Evolutionary conservation across 805 yeast species (phyloP).

Genomic region (Naumovozyma baii): DNA sequence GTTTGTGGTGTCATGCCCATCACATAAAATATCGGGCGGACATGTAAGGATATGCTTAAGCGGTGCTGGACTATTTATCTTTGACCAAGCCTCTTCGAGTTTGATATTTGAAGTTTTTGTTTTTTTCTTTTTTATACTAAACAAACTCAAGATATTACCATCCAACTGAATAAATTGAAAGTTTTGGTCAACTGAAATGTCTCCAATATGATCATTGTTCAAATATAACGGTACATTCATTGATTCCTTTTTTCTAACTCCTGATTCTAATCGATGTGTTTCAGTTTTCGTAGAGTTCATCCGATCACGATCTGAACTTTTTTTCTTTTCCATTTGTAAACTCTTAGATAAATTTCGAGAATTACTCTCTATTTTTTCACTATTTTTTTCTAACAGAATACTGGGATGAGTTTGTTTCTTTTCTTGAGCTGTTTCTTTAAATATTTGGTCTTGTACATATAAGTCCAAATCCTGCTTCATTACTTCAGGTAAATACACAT

Average conservation of each 20-base stretch:
- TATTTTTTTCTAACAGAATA: too few species aligned
- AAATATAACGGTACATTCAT: too few species aligned
- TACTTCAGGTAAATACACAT: constrained; percentile 1
- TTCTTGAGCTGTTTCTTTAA: neutral
- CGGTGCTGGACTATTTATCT: too few species aligned
- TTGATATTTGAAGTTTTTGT: neutral
- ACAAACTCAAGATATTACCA: neutral
- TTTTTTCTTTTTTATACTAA: neutral
- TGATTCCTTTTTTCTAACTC: too few species aligned
- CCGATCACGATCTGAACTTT: too few species aligned
- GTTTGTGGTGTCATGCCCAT: neutral
- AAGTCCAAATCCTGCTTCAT: constrained; percentile 13
- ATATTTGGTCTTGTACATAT: constrained; percentile 3
- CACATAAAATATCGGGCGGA: neutral
- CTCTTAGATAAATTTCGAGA: too few species aligned
- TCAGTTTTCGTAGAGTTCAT: too few species aligned
- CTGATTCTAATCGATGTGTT: too few species aligned
- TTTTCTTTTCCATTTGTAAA: too few species aligned
- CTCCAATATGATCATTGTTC: neutral
- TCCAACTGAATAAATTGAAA: constrained; percentile 2
- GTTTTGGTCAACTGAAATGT: neutral
- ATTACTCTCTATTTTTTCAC: too few species aligned
- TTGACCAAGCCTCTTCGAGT: neutral
- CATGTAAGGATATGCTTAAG: neutral
- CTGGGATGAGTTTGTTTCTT: neutral